Conservation (phyloP, 139 green algal species). For the Chlamydomonas applanata region DNA sequence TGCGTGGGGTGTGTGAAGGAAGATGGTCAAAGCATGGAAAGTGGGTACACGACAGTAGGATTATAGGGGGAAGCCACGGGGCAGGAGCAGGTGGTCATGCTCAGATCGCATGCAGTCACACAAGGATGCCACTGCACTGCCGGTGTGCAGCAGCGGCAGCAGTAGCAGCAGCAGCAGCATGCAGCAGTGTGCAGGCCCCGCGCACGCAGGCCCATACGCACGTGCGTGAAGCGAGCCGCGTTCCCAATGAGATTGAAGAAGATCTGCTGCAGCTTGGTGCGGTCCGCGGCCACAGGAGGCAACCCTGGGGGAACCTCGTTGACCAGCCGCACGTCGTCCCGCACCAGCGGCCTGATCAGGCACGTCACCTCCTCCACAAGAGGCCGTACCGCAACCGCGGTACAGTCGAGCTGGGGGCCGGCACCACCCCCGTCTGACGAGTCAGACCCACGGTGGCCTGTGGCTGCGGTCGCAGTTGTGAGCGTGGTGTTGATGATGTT, state of each 20-base stretch:
- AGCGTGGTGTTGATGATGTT: conserved; percentile 48
- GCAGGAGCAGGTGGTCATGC: no score
- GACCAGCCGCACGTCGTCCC: conserved; percentile 37
- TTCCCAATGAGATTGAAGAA: conserved; percentile 56
- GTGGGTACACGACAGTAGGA: no score
- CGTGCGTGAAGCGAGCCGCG: conserved; percentile 37
- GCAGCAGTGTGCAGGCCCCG: background rate
- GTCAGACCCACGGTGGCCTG: no score
- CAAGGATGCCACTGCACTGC: no score
- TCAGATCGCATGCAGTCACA: no score
- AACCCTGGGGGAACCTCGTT: conserved; percentile 31
- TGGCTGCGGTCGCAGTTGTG: background rate
- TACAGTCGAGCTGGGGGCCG: background rate
- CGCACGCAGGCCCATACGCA: background rate
- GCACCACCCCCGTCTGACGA: no score
- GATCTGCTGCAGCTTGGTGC: conserved; percentile 38
- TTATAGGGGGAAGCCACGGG: no score
- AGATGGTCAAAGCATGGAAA: no score
- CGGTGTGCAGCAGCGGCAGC: no score
- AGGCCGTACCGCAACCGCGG: conserved; percentile 24
- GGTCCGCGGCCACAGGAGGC: conserved; percentile 30
- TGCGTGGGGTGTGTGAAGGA: no score
- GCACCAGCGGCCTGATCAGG: conserved; percentile 41
- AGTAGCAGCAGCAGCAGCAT: background rate
- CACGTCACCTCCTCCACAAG: conserved; percentile 33